Evolutionary conservation across 2,329 filamentous ascomycete genomes (phyloP), one percentile per base, ranked within the genome.

Genomic region (Clarireedia homoeocarpa): DNA sequence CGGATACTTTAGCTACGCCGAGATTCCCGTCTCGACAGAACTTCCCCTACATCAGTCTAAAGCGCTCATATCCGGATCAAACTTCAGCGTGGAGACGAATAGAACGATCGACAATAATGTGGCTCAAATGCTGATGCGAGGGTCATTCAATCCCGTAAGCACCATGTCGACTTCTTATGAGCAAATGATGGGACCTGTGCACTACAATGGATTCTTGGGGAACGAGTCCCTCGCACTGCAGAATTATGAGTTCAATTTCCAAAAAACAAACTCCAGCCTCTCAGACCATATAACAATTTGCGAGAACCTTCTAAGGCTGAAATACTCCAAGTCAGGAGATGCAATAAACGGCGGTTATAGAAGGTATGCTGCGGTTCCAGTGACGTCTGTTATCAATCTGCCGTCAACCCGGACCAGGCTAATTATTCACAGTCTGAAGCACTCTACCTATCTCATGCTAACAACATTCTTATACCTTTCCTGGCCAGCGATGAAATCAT

Each of bases 201-300:
- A 54, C 39, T 49, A 36, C 20, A 46, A 26, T 20, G 48, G 44
- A 27, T 53, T 48, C 12, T 34, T 48, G 17, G 44, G 34, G 15
- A 48, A 48, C 39, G 23, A 40, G n/a, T 40, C 51, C 5, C 14
- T 53, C 9, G 20, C 38, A 15, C 15, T 34, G 10, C 51, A 53
- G 15, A 44, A 42, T 2, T 36, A 49, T 34, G 5, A 14, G 23
- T 14, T 50, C 39, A 40, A 54, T 5, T 14, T 54, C 15, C 38
- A 49, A 1, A 38, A n/a, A 6, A 49, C 52, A 15, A 54, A 54
- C 3, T 54, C 52, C 1, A 26, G 24, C 17, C 24, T 49, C 6
- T 54, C 52, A 17, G 52, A 54, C 42, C 52, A 54, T 34, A 54
- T 54, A n/a, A 50, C 38, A 2, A 26, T 49, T 12, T 44, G 39